These are phyloP conservation scores for Zygotorulaspora chibaensis DNA, from an alignment of 805 yeast species.

Conservation along the genomic window DNA sequence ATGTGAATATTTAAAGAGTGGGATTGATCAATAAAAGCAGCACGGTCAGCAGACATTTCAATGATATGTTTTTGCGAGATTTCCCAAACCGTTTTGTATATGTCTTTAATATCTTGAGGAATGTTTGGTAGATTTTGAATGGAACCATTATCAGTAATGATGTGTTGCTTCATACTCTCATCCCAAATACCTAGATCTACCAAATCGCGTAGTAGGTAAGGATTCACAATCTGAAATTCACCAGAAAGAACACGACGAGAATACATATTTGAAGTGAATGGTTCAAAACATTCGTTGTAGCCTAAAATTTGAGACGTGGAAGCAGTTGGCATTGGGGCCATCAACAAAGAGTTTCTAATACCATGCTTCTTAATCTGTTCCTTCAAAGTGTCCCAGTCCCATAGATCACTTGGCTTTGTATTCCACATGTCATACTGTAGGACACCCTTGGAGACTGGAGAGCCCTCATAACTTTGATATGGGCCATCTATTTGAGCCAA, in stretches of 20 bases:
- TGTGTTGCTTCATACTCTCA: slow-evolving; percentile 68
- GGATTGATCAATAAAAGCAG: slow-evolving; percentile 83
- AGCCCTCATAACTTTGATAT: slow-evolving; percentile 71
- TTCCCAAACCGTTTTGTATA: slow-evolving; percentile 98
- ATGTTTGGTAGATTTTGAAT: slow-evolving; percentile 69
- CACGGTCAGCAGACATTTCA: slow-evolving; percentile 79
- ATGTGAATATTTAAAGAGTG: slow-evolving; percentile 89
- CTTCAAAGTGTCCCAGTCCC: slow-evolving; percentile 81
- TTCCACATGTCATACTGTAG: slow-evolving; percentile 89
- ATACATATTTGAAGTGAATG: slow-evolving; percentile 88
- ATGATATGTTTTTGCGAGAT: slow-evolving; percentile 79
- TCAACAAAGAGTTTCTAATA: slow-evolving; percentile 77
- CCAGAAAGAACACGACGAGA: slow-evolving; percentile 89
- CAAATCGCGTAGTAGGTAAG: slow-evolving; percentile 76
- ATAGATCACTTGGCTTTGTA: slow-evolving; percentile 68
- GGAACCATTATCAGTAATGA: slow-evolving; percentile 78
- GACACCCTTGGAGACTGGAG: slow-evolving; percentile 84
- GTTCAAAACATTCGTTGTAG: slow-evolving; percentile 93
- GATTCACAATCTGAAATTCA: slow-evolving; percentile 89
- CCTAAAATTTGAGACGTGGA: slow-evolving; percentile 95
- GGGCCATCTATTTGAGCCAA: slow-evolving; percentile 65
- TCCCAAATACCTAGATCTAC: slow-evolving; percentile 82
- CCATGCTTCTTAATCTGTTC: slow-evolving; percentile 58
- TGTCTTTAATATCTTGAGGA: slow-evolving; percentile 66
- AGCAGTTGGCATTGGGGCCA: slow-evolving; percentile 98